Evolutionary conservation across 179 eudicot species (phyloP), one percentile per base, ranked within the genome.

Genomic region (Beta macrorhiza): DNA sequence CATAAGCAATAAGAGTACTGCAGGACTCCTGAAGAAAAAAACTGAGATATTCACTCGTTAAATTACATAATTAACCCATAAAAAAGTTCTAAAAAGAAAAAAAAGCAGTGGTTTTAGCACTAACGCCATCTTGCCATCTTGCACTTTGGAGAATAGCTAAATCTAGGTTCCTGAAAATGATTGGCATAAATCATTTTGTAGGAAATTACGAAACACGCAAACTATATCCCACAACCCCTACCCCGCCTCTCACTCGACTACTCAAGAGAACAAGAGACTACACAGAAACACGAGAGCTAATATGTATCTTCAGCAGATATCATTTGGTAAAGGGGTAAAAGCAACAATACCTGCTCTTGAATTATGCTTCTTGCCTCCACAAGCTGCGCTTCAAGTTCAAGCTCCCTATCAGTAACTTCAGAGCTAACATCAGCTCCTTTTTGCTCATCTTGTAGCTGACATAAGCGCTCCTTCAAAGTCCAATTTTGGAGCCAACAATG

Each of bases 351-450:
- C 97, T 97, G 99, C 86, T 97, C 99, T 84, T 97, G 99, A 68
- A 97, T 97, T 81, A 94, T 97, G 90, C 98, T 94, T 87, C 99
- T 91, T 74, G 99, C 98, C 89, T 94, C 99, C 78, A 97, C 99
- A 80, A 97, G 93, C 84, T 97, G 97, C 61, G 99, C 98, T 89
- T 97, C 97, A 84, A 97, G 93, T 88, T 97, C 99, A 82, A 97
- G 97, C 89, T 97, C 99, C 88, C 99, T 91, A 87, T 97, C 98
- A 83, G 91, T 90, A 75, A 87, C 99, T 81, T 97, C 99, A 74
- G 99, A 88, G 86, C 93, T 90, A 57, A 94, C 97, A 82, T 97
- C 99, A 81, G 97, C 90, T 83, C 67, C 97, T 82, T 91, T 91
- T 80, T 97, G 97, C 57, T 92, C 97, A 91, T 94, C 99, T 90